These are phyloP conservation scores for Aspergillus wentii DNA, from an alignment of 495 filamentous ascomycete species.

Conservation along the genomic window DNA sequence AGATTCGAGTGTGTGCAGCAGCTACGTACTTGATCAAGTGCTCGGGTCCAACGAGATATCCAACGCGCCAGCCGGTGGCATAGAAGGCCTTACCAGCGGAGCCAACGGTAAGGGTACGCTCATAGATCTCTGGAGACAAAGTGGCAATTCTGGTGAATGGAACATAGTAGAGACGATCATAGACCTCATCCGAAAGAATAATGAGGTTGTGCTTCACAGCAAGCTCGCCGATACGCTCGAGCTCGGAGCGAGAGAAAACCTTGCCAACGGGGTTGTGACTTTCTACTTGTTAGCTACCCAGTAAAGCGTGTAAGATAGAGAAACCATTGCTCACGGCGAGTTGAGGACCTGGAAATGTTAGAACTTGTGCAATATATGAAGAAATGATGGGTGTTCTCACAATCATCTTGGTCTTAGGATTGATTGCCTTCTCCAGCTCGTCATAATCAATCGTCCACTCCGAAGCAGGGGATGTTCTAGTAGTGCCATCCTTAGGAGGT, in stretches of 20 bases:
- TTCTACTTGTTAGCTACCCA: slow-evolving; percentile 13
- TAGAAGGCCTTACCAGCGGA: slow-evolving; percentile 98
- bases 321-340: slow-evolving; percentile 27
- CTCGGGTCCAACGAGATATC: slow-evolving; percentile 86
- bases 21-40: slow-evolving; percentile 88
- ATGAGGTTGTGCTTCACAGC: slow-evolving; percentile 92
- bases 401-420: slow-evolving; percentile 86
- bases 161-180: slow-evolving; percentile 91
- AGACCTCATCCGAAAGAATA: slow-evolving; percentile 94
- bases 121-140: slow-evolving; percentile 78
- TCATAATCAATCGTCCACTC: slow-evolving; percentile 87
- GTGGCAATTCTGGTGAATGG: slow-evolving; percentile 92
- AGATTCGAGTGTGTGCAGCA: slow-evolving; percentile 92
- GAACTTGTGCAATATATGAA: background rate
- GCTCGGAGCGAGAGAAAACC: slow-evolving; percentile 78
- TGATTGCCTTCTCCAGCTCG: slow-evolving; percentile 81
- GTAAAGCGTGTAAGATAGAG: background rate
- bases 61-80: slow-evolving; percentile 93
- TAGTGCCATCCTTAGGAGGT: slow-evolving; percentile 79
- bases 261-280: slow-evolving; percentile 97
- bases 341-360: slow-evolving; percentile 35
- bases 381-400: slow-evolving; percentile 44
- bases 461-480: slow-evolving; percentile 70
- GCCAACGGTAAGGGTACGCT: slow-evolving; percentile 86
- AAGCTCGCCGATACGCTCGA: slow-evolving; percentile 81